phyloP scores from a whole-genome alignment of 2,329 filamentous ascomycete genomes.

The Penicillium frequentans region DNA sequence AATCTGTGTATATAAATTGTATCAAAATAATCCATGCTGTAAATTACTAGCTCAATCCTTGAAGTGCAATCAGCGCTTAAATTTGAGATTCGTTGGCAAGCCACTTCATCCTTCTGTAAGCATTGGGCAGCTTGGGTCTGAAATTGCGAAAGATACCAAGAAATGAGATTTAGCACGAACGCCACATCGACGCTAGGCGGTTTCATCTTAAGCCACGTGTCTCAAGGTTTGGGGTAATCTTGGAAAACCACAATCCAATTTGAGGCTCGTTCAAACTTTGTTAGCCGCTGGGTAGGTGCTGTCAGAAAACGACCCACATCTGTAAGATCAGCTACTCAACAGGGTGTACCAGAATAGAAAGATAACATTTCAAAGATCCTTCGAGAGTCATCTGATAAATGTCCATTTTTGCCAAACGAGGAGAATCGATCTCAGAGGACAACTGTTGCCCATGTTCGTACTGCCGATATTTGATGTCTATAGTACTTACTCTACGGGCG shows the following conservation, averaged over 20 bases:
- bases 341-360: too few species aligned
- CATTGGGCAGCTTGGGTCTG: background rate
- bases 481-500: too few species aligned
- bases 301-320: background rate
- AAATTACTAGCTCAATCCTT: background rate
- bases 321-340: too few species aligned
- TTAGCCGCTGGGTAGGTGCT: background rate
- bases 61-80: background rate
- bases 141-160: background rate
- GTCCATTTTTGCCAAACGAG: too few species aligned
- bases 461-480: too few species aligned
- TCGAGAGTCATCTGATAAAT: too few species aligned
- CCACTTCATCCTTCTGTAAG: background rate
- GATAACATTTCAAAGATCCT: too few species aligned
- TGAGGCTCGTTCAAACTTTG: background rate
- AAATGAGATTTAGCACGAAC: background rate
- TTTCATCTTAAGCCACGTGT: background rate
- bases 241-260: background rate
- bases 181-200: background rate
- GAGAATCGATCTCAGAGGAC: too few species aligned
- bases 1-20: background rate
- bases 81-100: background rate
- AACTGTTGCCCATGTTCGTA: too few species aligned
- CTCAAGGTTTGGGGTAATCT: background rate
- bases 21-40: background rate